These are phyloP conservation scores for Dactylellina haptotyla DNA, from an alignment of 2,329 filamentous ascomycete species.

Conservation along the genomic window DNA sequence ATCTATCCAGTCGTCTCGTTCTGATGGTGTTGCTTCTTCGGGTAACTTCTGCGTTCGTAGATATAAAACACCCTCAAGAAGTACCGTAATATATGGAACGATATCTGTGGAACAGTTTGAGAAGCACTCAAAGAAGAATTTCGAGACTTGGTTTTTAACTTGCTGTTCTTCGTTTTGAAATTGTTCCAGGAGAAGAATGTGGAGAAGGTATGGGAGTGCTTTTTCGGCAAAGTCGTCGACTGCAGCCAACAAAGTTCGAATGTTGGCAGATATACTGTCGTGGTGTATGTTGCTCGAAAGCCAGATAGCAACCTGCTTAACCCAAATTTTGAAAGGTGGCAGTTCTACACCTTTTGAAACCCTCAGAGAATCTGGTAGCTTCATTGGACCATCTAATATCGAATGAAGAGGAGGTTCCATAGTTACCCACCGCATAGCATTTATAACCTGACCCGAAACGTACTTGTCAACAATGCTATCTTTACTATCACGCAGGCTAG, in stretches of 20 bases:
- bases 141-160: slow-evolving; percentile 72
- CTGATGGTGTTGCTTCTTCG: slow-evolving; percentile 79
- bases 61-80: slow-evolving; percentile 84
- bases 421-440: slow-evolving; percentile 59
- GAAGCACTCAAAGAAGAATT: slow-evolving; percentile 73
- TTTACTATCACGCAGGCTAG: slow-evolving; percentile 64
- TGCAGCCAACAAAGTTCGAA: slow-evolving; percentile 27
- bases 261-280: slow-evolving; percentile 47
- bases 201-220: slow-evolving; percentile 76
- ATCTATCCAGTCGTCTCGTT: slow-evolving; percentile 85
- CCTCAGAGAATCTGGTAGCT: slow-evolving; percentile 31
- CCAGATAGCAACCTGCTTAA: slow-evolving; percentile 46
- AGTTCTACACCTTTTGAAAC: slow-evolving; percentile 17
- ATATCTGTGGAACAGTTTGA: slow-evolving; percentile 63
- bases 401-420: slow-evolving; percentile 50
- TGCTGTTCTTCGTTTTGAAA: slow-evolving; percentile 70
- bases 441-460: slow-evolving; percentile 59
- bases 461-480: slow-evolving; percentile 47
- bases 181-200: slow-evolving; percentile 79
- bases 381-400: slow-evolving; percentile 4
- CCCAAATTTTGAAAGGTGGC: slow-evolving; percentile 44
- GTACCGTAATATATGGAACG: slow-evolving; percentile 73
- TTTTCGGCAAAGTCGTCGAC: slow-evolving; percentile 56
- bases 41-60: slow-evolving; percentile 82
- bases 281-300: slow-evolving; percentile 46